phyloP scores from a whole-genome alignment of 495 filamentous ascomycete species.

The Neurospora sp. region DNA sequence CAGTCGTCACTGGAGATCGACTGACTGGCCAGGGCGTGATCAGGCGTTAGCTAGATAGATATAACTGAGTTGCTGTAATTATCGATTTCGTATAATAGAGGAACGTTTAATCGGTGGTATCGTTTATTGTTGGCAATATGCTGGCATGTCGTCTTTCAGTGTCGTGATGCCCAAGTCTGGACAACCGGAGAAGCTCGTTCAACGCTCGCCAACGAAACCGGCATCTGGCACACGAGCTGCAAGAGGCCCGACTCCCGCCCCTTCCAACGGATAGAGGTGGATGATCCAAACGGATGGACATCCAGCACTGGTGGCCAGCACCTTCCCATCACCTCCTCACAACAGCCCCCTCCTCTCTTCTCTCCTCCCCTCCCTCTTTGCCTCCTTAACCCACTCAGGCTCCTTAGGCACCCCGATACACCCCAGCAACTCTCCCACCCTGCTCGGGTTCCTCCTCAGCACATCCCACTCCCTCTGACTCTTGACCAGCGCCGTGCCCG shows the following conservation, averaged over 20 bases:
- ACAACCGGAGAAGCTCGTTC: background rate
- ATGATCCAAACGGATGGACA: background rate
- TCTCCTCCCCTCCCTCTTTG: background rate
- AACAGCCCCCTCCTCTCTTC: background rate
- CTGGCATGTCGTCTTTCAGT: background rate
- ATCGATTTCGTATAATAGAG: background rate
- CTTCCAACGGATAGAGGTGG: background rate
- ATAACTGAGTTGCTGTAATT: background rate
- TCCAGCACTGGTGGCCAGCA: background rate
- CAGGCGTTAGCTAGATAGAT: background rate
- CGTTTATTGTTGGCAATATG: background rate
- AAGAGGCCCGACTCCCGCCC: background rate
- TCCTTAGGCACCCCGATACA: conserved; percentile 48
- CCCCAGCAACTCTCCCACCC: conserved; percentile 45
- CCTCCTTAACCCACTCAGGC: background rate
- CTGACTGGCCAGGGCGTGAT: too few species aligned
- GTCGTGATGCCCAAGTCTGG: background rate
- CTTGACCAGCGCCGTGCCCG: conserved; percentile 77
- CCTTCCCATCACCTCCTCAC: background rate
- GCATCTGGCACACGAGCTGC: background rate
- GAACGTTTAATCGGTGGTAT: background rate
- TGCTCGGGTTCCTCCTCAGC: conserved; percentile 38
- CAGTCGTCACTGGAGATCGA: background rate
- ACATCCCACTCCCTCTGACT: conserved; percentile 58
- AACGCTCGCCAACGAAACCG: background rate